Evolutionary conservation across 441 rosid species (phyloP).

Genomic region (Geranium incanum): DNA sequence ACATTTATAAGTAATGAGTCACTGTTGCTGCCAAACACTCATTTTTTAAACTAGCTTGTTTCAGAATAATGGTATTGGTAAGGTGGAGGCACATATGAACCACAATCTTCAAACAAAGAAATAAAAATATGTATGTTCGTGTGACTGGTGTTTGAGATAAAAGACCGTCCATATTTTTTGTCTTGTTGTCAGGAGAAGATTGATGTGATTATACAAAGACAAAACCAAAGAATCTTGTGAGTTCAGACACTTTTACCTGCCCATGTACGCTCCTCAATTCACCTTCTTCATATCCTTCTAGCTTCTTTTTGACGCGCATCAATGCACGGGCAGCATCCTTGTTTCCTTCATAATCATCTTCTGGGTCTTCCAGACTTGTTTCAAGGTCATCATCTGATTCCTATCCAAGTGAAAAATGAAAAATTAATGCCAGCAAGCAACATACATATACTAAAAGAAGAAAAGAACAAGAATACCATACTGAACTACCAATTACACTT

Average conservation of each 20-base stretch:
- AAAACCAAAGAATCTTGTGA: not conserved
- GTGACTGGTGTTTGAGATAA: not conserved
- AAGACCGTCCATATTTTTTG: not conserved
- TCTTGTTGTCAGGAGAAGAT: too few relatives aligned
- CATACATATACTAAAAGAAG: not conserved
- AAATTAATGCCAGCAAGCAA: not conserved
- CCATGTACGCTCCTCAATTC: constrained; percentile 93
- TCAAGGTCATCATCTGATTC: constrained; percentile 67
- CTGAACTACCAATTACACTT: not conserved
- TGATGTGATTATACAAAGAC: not conserved
- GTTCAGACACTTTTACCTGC: constrained; percentile 45
- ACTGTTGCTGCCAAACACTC: too few relatives aligned
- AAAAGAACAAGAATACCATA: not conserved
- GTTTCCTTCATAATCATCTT: constrained; percentile 79
- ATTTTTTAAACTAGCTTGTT: not conserved
- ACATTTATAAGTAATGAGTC: not conserved
- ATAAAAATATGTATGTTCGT: not conserved
- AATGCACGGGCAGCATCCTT: constrained; percentile 93
- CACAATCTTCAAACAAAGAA: constrained; percentile 6
- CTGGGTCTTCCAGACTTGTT: constrained; percentile 55
- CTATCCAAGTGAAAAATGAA: constrained; percentile 26
- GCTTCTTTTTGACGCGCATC: constrained; percentile 88
- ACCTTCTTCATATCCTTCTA: constrained; percentile 97
- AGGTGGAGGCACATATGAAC: not conserved
- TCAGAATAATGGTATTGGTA: not conserved